Base-by-base conservation (phyloP, 768 basidiomycete genomes). In the Cystofilobasidium macerans region DNA sequence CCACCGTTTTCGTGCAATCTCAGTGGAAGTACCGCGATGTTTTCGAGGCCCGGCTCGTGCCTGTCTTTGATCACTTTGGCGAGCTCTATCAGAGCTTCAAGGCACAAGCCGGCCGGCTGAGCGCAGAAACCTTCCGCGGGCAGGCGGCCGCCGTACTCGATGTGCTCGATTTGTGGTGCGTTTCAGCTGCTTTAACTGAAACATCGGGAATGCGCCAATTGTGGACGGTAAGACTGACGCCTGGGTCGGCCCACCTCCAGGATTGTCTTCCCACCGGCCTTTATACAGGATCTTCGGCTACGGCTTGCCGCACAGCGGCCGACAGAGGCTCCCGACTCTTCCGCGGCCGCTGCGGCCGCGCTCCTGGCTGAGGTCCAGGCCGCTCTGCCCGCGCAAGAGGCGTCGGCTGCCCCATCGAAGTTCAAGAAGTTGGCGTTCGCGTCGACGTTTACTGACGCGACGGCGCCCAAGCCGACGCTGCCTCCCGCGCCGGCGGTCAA, bases 11-110 rank as follows among this genome's bases (percentile, higher is more conserved):
- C 26, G 18, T 32, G 20, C 9, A 3, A n/a, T n/a, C n/a, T n/a
- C 48, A 67, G 65, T 99, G 95, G 95, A 91, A 89, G 75, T 98
- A 89, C 77, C 86, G 95, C 35, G 85, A 90, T 68, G 89, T 94
- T 71, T 94, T 98, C 72, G 94, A 98, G 74, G 81, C 84, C 13
- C 81, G 89, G 43, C 82, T 99, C 7, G 89, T 88, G n/a, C 82
- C 87, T 43, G 93, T 95, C 13, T 98, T 99, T 74, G 92, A 95
- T 72, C 95, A 99, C 75, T 81, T 99, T 35, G 87, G 87, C 28
- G 87, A 86, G 54, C 89, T 99, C 62, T 92, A 95, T 73, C 87
- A 91, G 69, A 92, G 71, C 62, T 69, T 77, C 40, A 65, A 74
- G 20, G 74, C 92, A 11, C 97, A 98, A 75, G 90, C 92, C 2